phyloP scores from a whole-genome alignment of 106 monocot species.

The Apostasia ramifera region DNA sequence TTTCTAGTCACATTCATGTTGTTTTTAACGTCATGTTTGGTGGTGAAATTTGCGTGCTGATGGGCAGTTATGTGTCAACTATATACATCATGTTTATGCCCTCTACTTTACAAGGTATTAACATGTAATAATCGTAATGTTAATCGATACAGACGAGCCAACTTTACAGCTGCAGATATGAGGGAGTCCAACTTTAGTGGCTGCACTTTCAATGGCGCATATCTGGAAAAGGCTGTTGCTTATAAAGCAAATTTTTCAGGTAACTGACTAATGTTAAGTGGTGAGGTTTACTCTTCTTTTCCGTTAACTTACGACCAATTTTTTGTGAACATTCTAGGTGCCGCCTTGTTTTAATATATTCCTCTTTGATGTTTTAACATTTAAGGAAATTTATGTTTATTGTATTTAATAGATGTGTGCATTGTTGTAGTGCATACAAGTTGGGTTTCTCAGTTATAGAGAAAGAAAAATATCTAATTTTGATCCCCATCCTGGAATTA shows the following conservation, averaged over 20 bases:
- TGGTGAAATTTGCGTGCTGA: too few relatives aligned
- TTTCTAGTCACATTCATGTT: too few relatives aligned
- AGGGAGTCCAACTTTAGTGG: conserved; percentile 92
- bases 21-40: too few relatives aligned
- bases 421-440: too few relatives aligned
- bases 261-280: conserved; percentile 6
- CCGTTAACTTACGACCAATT: neutral
- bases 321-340: neutral
- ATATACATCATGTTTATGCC: neutral
- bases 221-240: conserved; percentile 96
- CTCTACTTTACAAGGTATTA: neutral
- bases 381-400: too few relatives aligned
- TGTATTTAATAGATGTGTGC: too few relatives aligned
- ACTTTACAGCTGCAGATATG: conserved; percentile 97
- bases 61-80: too few relatives aligned
- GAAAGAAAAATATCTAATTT: too few relatives aligned
- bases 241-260: conserved; percentile 90
- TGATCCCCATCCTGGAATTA: too few relatives aligned
- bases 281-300: neutral
- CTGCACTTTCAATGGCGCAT: conserved; percentile 96
- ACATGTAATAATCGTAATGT: neutral
- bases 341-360: neutral
- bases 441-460: too few relatives aligned
- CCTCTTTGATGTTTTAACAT: too few relatives aligned
- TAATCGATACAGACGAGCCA: conserved; percentile 58